phyloP scores from a whole-genome alignment of 2,329 filamentous ascomycete genomes.

The Purpureocillium lavendulum region DNA sequence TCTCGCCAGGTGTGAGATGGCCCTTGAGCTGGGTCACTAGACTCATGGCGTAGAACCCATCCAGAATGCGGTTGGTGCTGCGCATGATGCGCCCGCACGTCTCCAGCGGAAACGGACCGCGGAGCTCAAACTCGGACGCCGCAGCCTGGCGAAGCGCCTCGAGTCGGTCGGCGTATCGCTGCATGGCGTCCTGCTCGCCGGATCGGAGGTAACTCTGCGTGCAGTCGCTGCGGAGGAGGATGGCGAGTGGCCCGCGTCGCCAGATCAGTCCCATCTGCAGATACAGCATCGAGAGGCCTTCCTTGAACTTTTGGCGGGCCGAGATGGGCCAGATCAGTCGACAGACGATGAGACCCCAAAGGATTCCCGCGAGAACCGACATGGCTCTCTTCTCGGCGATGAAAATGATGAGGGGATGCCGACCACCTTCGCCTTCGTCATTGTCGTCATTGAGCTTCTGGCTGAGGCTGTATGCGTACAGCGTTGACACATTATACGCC shows the following conservation, averaged over 20 bases:
- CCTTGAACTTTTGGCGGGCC: conserved; percentile 73
- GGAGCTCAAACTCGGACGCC: conserved; percentile 70
- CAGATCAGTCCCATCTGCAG: conserved; percentile 87
- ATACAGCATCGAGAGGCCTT: conserved; percentile 76
- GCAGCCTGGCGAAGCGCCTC: conserved; percentile 64
- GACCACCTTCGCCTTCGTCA: conserved; percentile 72
- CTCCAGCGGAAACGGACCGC: conserved; percentile 68
- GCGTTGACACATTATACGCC: conserved; percentile 83
- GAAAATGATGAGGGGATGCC: conserved; percentile 69
- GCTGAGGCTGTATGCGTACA: conserved; percentile 82
- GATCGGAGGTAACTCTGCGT: conserved; percentile 66
- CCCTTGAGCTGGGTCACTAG: conserved; percentile 74
- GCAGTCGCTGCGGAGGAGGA: conserved; percentile 51
- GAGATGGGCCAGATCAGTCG: conserved; percentile 84
- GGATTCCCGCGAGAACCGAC: conserved; percentile 69
- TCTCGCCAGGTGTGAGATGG: conserved; percentile 65
- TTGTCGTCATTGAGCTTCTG: conserved; percentile 60
- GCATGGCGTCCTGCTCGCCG: conserved; percentile 74
- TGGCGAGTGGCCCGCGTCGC: conserved; percentile 80
- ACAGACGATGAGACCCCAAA: conserved; percentile 84
- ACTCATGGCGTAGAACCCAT: conserved; percentile 89
- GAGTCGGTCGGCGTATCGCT: conserved; percentile 62
- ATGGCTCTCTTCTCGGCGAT: conserved; percentile 79
- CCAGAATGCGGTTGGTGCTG: conserved; percentile 70
- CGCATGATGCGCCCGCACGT: conserved; percentile 63